Conservation (phyloP, 768 basidiomycete genomes). For the Suillus lakei region DNA sequence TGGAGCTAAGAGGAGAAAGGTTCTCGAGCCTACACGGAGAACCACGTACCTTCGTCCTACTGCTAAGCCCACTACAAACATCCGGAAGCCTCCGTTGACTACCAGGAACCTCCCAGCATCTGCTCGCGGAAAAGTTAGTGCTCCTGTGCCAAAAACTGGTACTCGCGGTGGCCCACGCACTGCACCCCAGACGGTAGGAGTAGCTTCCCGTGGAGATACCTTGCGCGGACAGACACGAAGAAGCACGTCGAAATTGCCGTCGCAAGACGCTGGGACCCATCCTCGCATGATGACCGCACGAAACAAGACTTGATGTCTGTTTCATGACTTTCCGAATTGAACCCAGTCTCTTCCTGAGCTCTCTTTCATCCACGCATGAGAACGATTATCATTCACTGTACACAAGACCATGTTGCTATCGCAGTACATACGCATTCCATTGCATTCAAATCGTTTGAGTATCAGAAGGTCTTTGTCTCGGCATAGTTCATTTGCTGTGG, state of each 20-base stretch:
- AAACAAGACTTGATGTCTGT: conserved; percentile 28
- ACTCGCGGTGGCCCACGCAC: conserved; percentile 7
- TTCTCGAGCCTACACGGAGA: conserved; percentile 30
- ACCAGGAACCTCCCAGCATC: conserved; percentile 12
- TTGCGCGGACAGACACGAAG: background rate
- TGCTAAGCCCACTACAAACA: conserved; percentile 15
- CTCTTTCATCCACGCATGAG: background rate
- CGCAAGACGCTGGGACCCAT: conserved; percentile 1
- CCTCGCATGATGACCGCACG: conserved; percentile 12
- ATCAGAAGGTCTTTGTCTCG: background rate
- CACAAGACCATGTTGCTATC: conserved; percentile 20
- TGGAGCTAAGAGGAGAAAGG: conserved; percentile 29
- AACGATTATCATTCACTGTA: conserved; percentile 26
- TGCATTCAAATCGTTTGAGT: background rate
- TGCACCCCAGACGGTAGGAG: background rate
- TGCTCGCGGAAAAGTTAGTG: conserved; percentile 14
- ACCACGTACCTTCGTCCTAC: conserved; percentile 31
- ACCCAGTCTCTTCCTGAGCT: background rate
- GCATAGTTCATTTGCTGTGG: background rate
- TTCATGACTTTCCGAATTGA: conserved; percentile 23
- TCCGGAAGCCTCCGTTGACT: conserved; percentile 20
- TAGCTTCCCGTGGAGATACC: conserved; percentile 1
- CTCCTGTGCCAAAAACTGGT: conserved; percentile 15
- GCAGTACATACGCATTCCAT: conserved; percentile 13
- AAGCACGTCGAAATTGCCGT: background rate